Conservation (phyloP, 1,284 basidiomycete genomes). For the Cystobasidiaceae sp. region DNA sequence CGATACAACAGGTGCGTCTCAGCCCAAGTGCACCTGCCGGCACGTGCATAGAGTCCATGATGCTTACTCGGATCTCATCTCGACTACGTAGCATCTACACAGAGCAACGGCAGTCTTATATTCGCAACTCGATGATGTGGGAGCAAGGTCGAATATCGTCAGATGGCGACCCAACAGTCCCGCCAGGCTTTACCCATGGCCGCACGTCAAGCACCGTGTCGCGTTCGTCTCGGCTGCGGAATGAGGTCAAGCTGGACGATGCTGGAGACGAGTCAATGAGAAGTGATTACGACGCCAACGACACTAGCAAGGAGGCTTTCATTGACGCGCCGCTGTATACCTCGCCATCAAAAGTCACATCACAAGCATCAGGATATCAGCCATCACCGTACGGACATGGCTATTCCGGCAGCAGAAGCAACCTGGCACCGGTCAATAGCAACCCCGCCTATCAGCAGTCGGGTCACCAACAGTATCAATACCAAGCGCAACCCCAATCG, state of each 20-base stretch:
- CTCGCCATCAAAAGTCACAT: not conserved
- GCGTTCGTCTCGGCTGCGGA: slow-evolving; percentile 20
- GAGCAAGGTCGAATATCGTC: not conserved
- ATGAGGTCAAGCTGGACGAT: slow-evolving; percentile 28
- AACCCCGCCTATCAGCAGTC: slow-evolving; percentile 23
- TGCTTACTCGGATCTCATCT: not conserved
- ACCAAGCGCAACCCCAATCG: not conserved
- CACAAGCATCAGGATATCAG: not conserved
- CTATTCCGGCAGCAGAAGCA: slow-evolving; percentile 12
- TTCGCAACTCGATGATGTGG: slow-evolving; percentile 28
- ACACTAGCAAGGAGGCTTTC: slow-evolving; percentile 8
- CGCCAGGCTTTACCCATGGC: slow-evolving; percentile 16
- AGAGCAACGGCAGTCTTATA: slow-evolving; percentile 25
- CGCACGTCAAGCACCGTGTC: slow-evolving; percentile 28
- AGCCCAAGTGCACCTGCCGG: too few species aligned
- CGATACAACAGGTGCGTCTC: slow-evolving; percentile 26
- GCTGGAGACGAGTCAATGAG: not conserved
- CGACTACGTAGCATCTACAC: slow-evolving; percentile 14
- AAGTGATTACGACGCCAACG: slow-evolving; percentile 3
- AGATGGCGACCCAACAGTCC: slow-evolving; percentile 12
- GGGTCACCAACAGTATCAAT: not conserved
- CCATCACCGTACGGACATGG: not conserved
- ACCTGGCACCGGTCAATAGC: slow-evolving; percentile 25
- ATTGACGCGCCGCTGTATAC: slow-evolving; percentile 23
- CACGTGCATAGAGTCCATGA: not conserved